These are phyloP conservation scores for Sclerotinia spermophila DNA, from an alignment of 2,329 filamentous ascomycete species.

Conservation along the genomic window DNA sequence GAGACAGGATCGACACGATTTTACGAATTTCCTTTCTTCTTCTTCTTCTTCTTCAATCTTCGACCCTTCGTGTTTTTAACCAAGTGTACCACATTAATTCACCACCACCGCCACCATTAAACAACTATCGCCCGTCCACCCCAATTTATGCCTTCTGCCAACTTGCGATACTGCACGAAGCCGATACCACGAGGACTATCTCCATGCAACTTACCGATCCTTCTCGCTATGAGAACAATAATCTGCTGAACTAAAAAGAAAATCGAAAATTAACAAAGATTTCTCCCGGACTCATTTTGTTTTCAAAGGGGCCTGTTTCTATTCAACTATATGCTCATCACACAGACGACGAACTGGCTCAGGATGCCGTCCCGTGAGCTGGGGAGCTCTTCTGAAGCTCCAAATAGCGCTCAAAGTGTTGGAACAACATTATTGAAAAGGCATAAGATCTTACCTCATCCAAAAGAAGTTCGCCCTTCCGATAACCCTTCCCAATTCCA, in stretches of 20 bases:
- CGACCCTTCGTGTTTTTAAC: not conserved
- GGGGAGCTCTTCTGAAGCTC: slow-evolving; percentile 30
- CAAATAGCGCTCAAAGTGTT: slow-evolving; percentile 29
- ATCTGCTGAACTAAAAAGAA: not conserved
- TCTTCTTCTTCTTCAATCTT: not conserved
- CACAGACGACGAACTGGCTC: slow-evolving; percentile 36
- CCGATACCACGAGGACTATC: slow-evolving; percentile 13
- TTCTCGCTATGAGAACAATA: slow-evolving; percentile 6
- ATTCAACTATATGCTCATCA: slow-evolving; percentile 36
- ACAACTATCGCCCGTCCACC: not conserved
- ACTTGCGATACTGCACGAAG: slow-evolving; percentile 15
- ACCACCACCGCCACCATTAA: not conserved
- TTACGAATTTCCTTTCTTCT: slow-evolving; percentile 15
- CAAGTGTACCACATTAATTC: slow-evolving; percentile 4
- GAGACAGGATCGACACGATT: slow-evolving; percentile 5
- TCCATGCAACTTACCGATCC: slow-evolving; percentile 14
- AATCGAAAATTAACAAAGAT: not conserved
- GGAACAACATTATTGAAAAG: slow-evolving; percentile 35
- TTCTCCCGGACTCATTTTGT: slow-evolving; percentile 3
- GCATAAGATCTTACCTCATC: slow-evolving; percentile 37
- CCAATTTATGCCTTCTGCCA: slow-evolving; percentile 1
- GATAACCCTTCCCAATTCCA: slow-evolving; percentile 26
- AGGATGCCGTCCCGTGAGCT: slow-evolving; percentile 36
- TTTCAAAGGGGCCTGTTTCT: not conserved
- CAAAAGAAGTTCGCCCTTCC: slow-evolving; percentile 27